phyloP scores from a whole-genome alignment of 1,139 yeast species.

The Magnusiomyces ingens region DNA sequence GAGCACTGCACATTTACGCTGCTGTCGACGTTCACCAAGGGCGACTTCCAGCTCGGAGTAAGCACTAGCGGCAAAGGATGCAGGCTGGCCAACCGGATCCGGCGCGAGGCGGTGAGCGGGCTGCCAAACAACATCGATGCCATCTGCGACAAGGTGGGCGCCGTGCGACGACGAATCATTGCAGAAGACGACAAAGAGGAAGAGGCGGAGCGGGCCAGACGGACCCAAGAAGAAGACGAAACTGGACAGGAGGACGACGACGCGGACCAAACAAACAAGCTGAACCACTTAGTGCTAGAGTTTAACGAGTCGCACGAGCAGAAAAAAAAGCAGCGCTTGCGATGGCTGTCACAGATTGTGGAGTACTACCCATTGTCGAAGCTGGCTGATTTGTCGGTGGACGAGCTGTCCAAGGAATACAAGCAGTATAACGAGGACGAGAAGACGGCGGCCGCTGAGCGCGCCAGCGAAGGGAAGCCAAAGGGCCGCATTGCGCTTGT shows the following conservation, averaged over 20 bases:
- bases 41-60: slow-evolving; percentile 75
- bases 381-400: slow-evolving; percentile 51
- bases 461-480: slow-evolving; percentile 5
- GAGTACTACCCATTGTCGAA: slow-evolving; percentile 79
- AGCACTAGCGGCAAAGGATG: slow-evolving; percentile 91
- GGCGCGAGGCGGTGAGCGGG: slow-evolving; percentile 59
- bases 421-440: slow-evolving; percentile 11
- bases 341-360: slow-evolving; percentile 87
- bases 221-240: slow-evolving; percentile 21
- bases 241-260: slow-evolving; percentile 67
- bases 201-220: background rate
- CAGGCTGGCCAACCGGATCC: slow-evolving; percentile 71
- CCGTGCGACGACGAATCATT: slow-evolving; percentile 51
- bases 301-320: slow-evolving; percentile 41
- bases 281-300: slow-evolving; percentile 59
- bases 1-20: slow-evolving; percentile 69
- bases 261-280: slow-evolving; percentile 48
- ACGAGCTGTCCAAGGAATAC: slow-evolving; percentile 47
- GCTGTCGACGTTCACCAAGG: slow-evolving; percentile 63
- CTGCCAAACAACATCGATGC: slow-evolving; percentile 67
- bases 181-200: slow-evolving; percentile 42
- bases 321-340: slow-evolving; percentile 57
- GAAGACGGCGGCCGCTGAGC: background rate
- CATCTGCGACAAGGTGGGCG: slow-evolving; percentile 64
- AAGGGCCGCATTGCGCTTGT: slow-evolving; percentile 66